These are phyloP conservation scores for Discostella stelligera DNA, from an alignment of 352 stramenopile genomes.

Conservation along the genomic window DNA sequence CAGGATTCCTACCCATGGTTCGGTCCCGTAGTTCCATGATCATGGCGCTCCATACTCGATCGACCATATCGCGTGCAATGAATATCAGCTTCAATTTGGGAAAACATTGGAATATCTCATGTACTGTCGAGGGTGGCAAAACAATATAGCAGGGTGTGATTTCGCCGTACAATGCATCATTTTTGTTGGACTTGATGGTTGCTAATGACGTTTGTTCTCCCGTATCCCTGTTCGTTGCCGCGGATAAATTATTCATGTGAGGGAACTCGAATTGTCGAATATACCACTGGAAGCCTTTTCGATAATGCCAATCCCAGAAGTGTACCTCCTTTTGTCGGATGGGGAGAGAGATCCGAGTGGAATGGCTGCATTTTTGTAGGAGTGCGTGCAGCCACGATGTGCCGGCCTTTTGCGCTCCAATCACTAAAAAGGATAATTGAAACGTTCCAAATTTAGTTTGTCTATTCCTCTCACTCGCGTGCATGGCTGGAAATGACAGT, in stretches of 20 bases:
- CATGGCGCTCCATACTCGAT: conserved; percentile 55
- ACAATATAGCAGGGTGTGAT: conserved; percentile 59
- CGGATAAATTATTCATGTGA: background rate
- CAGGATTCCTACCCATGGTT: conserved; percentile 41
- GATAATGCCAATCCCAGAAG: conserved; percentile 67
- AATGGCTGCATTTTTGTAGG: conserved; percentile 28
- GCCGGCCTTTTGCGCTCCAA: conserved; percentile 64
- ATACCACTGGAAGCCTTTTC: conserved; percentile 61
- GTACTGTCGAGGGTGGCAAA: conserved; percentile 34
- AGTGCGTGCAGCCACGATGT: conserved; percentile 62
- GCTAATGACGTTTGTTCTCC: background rate
- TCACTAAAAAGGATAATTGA: conserved; percentile 55
- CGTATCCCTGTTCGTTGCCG: background rate
- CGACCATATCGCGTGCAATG: conserved; percentile 55
- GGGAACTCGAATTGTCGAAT: conserved; percentile 44
- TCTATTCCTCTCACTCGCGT: background rate
- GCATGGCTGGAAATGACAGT: conserved; percentile 13
- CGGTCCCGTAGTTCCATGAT: conserved; percentile 59
- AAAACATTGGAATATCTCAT: conserved; percentile 49
- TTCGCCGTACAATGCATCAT: conserved; percentile 43
- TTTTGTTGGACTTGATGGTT: background rate
- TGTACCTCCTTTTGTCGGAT: conserved; percentile 60
- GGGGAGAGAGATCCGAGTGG: conserved; percentile 27
- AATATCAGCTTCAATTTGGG: conserved; percentile 54
- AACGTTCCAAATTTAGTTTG: conserved; percentile 2